These are phyloP conservation scores for Mikania micrantha DNA, from an alignment of 129 eudicot species.

Conservation along the genomic window DNA sequence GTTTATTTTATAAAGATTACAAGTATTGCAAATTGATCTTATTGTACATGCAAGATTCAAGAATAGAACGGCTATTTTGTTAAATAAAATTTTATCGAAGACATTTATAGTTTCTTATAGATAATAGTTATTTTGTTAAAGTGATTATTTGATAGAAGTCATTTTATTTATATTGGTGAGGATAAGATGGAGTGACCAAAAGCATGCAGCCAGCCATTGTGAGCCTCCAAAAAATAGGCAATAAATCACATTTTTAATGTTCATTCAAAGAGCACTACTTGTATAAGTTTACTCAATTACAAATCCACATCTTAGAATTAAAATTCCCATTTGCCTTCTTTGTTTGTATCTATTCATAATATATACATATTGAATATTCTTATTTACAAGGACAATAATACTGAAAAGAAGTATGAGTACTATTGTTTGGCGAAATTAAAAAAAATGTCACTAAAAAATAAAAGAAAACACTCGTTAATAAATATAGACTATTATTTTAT, in stretches of 20 bases:
- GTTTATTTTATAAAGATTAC: background rate
- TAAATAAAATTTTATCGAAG: too few relatives aligned
- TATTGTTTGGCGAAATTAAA: background rate
- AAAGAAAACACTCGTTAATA: too few relatives aligned
- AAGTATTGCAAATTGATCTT: background rate
- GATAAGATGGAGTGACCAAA: slow-evolving; percentile 33
- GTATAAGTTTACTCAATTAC: slow-evolving; percentile 27
- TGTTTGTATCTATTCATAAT: slow-evolving; percentile 23
- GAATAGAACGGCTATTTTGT: background rate
- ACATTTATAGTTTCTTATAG: background rate
- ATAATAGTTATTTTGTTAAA: background rate
- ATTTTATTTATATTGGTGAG: too few relatives aligned
- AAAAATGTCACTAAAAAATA: background rate
- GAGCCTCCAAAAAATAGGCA: slow-evolving; percentile 19
- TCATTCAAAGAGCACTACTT: slow-evolving; percentile 36
- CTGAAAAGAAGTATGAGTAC: too few relatives aligned
- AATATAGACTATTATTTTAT: background rate
- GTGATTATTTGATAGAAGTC: background rate
- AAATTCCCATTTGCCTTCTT: slow-evolving; percentile 20
- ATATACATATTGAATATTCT: background rate
- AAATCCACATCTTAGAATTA: slow-evolving; percentile 23
- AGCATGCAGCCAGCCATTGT: slow-evolving; percentile 20
- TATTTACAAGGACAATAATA: background rate
- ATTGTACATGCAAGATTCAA: too few relatives aligned
- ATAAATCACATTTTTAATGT: slow-evolving; percentile 24